Percentiles rank a stretch among this genome's conserved stretches.
These are phyloP conservation scores for Polyporus arcularius DNA, from an alignment of 768 basidiomycete species.

Conservation along the genomic window DNA sequence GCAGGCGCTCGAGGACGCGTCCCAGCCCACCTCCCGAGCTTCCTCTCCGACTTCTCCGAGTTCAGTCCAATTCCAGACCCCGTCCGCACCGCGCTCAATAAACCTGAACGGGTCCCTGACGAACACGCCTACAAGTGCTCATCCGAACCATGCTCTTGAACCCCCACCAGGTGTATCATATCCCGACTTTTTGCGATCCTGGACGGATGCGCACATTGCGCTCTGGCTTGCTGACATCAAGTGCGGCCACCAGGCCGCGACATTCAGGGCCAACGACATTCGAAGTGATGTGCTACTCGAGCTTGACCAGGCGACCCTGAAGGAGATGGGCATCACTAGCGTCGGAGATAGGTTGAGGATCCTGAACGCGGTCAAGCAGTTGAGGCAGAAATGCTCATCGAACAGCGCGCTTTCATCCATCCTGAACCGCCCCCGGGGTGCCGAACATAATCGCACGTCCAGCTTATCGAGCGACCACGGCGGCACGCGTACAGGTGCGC, in stretches of 20 bases:
- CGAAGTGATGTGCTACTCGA: slow-evolving; percentile 90
- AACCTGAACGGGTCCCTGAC: slow-evolving; percentile 39
- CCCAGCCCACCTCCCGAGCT: slow-evolving; percentile 39
- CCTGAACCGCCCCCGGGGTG: slow-evolving; percentile 24
- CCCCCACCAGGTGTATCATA: slow-evolving; percentile 61
- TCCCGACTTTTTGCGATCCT: slow-evolving; percentile 64
- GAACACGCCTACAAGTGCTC: slow-evolving; percentile 36
- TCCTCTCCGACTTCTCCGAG: slow-evolving; percentile 38
- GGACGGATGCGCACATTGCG: slow-evolving; percentile 71
- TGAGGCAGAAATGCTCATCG: slow-evolving; percentile 59
- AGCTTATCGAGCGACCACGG: slow-evolving; percentile 24
- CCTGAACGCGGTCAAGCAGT: slow-evolving; percentile 76
- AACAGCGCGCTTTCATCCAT: slow-evolving; percentile 20
- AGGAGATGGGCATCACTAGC: slow-evolving; percentile 87
- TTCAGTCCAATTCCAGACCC: slow-evolving; percentile 29
- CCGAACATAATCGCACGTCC: slow-evolving; percentile 23
- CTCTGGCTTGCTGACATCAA: slow-evolving; percentile 80
- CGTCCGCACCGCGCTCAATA: slow-evolving; percentile 41
- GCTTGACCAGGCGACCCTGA: slow-evolving; percentile 81
- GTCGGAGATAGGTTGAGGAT: slow-evolving; percentile 93
- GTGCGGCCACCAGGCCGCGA: slow-evolving; percentile 64
- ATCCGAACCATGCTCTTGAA: slow-evolving; percentile 50
- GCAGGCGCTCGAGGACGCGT: slow-evolving; percentile 36
- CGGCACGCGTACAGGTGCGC: slow-evolving; percentile 34
- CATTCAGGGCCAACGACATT: slow-evolving; percentile 87